Percentiles rank a stretch among this genome's conserved stretches.
These are phyloP conservation scores for Coemansia furcata DNA, from an alignment of 192 early-diverging fungal species.

Conservation along the genomic window DNA sequence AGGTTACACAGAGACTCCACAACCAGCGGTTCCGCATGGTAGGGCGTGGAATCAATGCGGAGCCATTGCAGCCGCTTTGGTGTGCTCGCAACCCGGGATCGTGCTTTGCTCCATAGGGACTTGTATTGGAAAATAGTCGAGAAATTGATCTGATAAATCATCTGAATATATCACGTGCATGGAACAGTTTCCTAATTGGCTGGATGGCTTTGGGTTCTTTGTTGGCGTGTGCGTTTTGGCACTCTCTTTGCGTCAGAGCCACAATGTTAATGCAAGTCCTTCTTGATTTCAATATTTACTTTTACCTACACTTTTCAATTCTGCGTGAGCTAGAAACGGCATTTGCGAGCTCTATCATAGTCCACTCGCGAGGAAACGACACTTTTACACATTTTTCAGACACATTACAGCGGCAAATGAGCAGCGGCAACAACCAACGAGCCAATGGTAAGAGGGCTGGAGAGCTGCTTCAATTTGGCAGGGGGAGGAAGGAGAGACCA, in stretches of 20 bases:
- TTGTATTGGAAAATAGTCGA: neutral
- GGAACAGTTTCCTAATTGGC: neutral
- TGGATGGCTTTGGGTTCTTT: neutral
- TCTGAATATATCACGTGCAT: neutral
- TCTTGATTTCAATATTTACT: neutral
- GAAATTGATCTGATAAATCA: neutral
- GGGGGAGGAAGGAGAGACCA: neutral
- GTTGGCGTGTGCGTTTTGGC: neutral
- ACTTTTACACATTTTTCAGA: neutral
- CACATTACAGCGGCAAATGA: conserved; percentile 7
- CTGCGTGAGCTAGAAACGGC: neutral
- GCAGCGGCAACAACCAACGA: conserved; percentile 24
- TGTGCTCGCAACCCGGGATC: conserved; percentile 61
- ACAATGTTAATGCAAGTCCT: neutral
- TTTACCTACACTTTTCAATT: neutral
- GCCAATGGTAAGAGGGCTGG: conserved; percentile 24
- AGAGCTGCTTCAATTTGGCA: neutral
- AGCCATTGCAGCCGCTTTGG: conserved; percentile 75
- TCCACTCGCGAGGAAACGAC: neutral
- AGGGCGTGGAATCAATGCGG: conserved; percentile 61
- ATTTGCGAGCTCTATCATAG: neutral
- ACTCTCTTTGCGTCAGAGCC: neutral
- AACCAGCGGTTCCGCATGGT: conserved; percentile 73
- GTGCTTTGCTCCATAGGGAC: conserved; percentile 34
- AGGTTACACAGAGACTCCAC: conserved; percentile 64